Evolutionary conservation across 2,329 filamentous ascomycete genomes (phyloP).

Genomic region (Blumeriella jaapii): DNA sequence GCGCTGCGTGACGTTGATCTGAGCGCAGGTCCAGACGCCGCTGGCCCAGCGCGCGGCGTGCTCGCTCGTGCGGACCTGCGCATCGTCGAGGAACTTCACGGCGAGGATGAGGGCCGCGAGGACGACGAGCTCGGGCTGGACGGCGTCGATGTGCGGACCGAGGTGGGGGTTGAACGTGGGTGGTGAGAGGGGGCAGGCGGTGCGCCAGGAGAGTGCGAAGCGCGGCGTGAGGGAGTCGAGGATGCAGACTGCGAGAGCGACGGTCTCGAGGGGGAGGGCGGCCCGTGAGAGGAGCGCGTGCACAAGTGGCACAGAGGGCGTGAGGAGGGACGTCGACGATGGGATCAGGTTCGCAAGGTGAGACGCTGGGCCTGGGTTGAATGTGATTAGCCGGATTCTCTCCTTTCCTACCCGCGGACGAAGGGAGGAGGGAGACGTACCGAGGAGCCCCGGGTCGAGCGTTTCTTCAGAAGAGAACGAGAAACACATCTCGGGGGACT

Average conservation of each 20-base stretch:
- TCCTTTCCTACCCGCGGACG: neutral
- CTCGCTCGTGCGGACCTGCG: constrained; percentile 39
- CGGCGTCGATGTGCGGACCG: constrained; percentile 46
- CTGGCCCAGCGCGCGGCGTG: constrained; percentile 44
- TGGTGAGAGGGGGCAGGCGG: constrained; percentile 40
- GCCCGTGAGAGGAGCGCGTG: constrained; percentile 49
- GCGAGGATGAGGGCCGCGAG: constrained; percentile 52
- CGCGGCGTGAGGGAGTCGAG: constrained; percentile 52
- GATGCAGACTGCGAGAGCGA: constrained; percentile 55
- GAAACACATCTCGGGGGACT: constrained; percentile 9
- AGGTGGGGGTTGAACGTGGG: constrained; percentile 1
- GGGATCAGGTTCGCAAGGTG: constrained; percentile 57
- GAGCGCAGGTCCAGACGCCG: constrained; percentile 45
- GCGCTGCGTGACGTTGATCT: constrained; percentile 53
- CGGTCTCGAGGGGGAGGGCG: constrained; percentile 45
- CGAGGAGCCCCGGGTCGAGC: constrained; percentile 22
- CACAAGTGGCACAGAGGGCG: constrained; percentile 45
- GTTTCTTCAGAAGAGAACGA: constrained; percentile 19
- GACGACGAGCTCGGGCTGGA: constrained; percentile 51
- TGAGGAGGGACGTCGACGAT: constrained; percentile 46
- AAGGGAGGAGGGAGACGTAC: constrained; percentile 17
- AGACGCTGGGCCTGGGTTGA: constrained; percentile 45
- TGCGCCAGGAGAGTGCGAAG: constrained; percentile 52
- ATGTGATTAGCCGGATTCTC: constrained; percentile 19
- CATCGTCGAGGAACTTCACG: constrained; percentile 54